phyloP scores from a whole-genome alignment of 1,284 basidiomycete species.

The Marasmius sp. region DNA sequence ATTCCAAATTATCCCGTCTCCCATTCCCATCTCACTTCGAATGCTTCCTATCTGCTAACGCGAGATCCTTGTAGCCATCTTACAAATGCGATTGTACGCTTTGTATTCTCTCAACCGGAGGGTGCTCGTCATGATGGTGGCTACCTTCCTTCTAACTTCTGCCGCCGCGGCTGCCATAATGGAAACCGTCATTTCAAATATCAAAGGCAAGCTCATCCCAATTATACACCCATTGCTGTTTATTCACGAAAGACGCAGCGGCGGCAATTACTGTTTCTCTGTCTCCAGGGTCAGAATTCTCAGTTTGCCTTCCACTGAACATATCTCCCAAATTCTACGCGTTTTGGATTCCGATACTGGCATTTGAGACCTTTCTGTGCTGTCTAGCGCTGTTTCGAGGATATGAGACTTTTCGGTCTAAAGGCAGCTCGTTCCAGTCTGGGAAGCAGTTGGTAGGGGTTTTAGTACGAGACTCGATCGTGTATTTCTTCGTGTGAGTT shows the following conservation, averaged over 20 bases:
- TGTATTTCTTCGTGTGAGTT: conserved; percentile 55
- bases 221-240: not conserved
- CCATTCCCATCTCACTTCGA: not conserved
- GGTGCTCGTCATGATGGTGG: conserved; percentile 44
- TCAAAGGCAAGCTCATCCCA: conserved; percentile 34
- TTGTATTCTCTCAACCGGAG: conserved; percentile 54
- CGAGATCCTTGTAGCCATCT: conserved; percentile 38
- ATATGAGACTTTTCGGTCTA: conserved; percentile 39
- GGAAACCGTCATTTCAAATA: conserved; percentile 36
- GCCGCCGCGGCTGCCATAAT: conserved; percentile 46
- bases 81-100: conserved; percentile 64
- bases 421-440: conserved; percentile 36
- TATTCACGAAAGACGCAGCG: too few species aligned
- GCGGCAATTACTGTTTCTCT: not conserved
- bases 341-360: conserved; percentile 62
- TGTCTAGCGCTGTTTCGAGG: conserved; percentile 48
- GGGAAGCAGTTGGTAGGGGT: conserved; percentile 46
- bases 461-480: conserved; percentile 53
- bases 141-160: conserved; percentile 38
- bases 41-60: not conserved
- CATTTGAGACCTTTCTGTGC: conserved; percentile 53
- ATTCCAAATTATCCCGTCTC: not conserved
- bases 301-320: conserved; percentile 41
- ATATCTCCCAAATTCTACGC: conserved; percentile 45
- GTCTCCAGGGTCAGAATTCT: not conserved